Evolutionary conservation across 2,329 filamentous ascomycete species (phyloP).

Genomic region (Leptographium procerum): DNA sequence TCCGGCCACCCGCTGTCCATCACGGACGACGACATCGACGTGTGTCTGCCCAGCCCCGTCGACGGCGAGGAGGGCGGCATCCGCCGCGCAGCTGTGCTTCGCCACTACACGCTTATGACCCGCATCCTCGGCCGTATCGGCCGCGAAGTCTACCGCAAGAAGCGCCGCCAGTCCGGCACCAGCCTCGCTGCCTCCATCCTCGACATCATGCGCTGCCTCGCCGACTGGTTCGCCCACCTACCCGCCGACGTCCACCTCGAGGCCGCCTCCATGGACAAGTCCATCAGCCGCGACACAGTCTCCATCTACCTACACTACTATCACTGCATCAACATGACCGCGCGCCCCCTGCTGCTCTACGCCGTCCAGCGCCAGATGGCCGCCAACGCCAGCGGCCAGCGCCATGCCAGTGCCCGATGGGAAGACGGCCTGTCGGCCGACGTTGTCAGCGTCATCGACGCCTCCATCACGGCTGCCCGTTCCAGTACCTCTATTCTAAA

Average conservation of each 20-base stretch:
- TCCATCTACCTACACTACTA: conserved; percentile 5
- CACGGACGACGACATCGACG: conserved; percentile 1
- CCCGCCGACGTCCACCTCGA: not conserved
- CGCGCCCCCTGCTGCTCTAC: conserved; percentile 2
- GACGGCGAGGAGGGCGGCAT: not conserved
- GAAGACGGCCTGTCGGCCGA: conserved; percentile 1
- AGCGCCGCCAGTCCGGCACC: not conserved
- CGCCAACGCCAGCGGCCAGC: not conserved
- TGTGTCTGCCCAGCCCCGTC: not conserved
- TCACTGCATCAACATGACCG: conserved; percentile 5
- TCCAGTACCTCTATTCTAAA: not conserved
- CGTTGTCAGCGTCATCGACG: not conserved
- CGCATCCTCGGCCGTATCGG: conserved; percentile 2
- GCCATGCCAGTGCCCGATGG: not conserved
- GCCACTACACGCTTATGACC: conserved; percentile 2
- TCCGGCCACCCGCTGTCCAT: conserved; percentile 2
- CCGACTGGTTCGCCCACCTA: not conserved
- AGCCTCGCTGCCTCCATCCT: not conserved
- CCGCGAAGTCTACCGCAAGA: conserved; percentile 2
- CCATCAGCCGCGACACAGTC: not conserved
- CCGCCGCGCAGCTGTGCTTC: not conserved
- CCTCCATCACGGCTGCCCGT: not conserved
- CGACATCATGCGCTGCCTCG: not conserved
- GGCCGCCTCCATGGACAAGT: not conserved
- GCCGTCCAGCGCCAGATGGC: conserved; percentile 1